phyloP scores from a whole-genome alignment of 2,329 filamentous ascomycete species.

The Fusarium pseudocircinatum region DNA sequence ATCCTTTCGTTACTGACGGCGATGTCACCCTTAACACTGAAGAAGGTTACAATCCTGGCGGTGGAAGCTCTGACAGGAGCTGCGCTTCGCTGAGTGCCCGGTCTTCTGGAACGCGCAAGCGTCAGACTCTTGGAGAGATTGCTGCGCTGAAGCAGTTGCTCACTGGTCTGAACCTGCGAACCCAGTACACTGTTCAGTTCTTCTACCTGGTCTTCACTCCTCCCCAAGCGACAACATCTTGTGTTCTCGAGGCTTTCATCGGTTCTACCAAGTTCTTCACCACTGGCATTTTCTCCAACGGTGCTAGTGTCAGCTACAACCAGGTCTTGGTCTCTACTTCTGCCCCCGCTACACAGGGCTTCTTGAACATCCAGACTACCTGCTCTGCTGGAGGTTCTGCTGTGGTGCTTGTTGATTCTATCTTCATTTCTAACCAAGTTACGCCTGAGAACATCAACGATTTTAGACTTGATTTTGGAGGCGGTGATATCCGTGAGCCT shows the following conservation, averaged over 20 bases:
- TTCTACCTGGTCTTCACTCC: constrained; percentile 18
- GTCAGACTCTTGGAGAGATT: neutral
- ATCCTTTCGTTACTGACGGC: neutral
- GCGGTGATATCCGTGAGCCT: constrained; percentile 9
- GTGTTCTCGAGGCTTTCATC: constrained; percentile 21
- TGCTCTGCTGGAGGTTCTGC: constrained; percentile 15
- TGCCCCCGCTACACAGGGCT: neutral
- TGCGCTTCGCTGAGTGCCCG: neutral
- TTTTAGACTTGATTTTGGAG: constrained; percentile 25
- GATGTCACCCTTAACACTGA: neutral
- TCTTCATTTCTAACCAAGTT: constrained; percentile 37
- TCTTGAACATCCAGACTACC: constrained; percentile 12
- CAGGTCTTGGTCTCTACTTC: constrained; percentile 3
- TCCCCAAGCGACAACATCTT: neutral
- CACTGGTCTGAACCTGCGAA: neutral
- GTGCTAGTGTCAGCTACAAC: neutral
- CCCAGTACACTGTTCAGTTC: constrained; percentile 34
- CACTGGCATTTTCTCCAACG: neutral
- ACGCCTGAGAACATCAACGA: constrained; percentile 28
- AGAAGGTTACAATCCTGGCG: neutral
- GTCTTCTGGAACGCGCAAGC: neutral
- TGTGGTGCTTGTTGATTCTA: constrained; percentile 19
- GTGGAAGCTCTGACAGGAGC: constrained; percentile 1
- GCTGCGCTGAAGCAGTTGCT: constrained; percentile 8
- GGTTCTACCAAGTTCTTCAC: constrained; percentile 2